Evolutionary conservation across 306 rosid species (phyloP), one percentile per base, ranked within the genome.

Genomic region (Prinsepia uniflora): DNA sequence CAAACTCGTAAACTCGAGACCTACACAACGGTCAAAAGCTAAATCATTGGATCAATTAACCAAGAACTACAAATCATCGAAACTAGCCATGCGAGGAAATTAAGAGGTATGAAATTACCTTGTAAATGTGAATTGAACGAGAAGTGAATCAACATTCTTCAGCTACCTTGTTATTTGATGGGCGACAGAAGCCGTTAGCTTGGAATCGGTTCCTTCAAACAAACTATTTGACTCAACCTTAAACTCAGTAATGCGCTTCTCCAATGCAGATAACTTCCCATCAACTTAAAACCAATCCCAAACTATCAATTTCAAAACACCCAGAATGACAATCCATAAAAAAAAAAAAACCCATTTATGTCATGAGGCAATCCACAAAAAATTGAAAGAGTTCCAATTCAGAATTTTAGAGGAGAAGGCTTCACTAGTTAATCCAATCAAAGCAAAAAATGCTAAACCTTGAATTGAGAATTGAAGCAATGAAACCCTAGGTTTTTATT

Each of bases 121-220:
- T 78, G 52, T 90, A 96, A 42, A 86, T 68, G 50, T 94, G 88
- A 80, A 88, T 82, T 0, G 98, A 93, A 41, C 90, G 94, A 62
- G 96, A 84, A 81, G 94, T 86, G 81, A 93, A 93, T 2, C 97
- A 96, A 57, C 96, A 93, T 81, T 93, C 97, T 60, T 80, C 42
- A 3, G 94, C 85, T 45, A 93, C 84, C 43, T 73, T 74, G 70
- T 90, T 88, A 44, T 80, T 67, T 5, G 75, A 59, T 0, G 97
- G 97, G 4, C 73, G 82, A 56, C 82, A 84, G 89, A 87, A 50
- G 88, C 56, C 19, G 96, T 94, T 14, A 93, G 94, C 90, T 93
- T 93, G 83, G 90, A 90, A 79, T 90, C 94, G 39, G 98, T 86
- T n/a, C 82, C 89, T 52, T 80, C 80, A 65, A 90, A 90, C 54